Evolutionary conservation across 441 rosid species (phyloP).

Genomic region (Euphorbia neoarborescens): DNA sequence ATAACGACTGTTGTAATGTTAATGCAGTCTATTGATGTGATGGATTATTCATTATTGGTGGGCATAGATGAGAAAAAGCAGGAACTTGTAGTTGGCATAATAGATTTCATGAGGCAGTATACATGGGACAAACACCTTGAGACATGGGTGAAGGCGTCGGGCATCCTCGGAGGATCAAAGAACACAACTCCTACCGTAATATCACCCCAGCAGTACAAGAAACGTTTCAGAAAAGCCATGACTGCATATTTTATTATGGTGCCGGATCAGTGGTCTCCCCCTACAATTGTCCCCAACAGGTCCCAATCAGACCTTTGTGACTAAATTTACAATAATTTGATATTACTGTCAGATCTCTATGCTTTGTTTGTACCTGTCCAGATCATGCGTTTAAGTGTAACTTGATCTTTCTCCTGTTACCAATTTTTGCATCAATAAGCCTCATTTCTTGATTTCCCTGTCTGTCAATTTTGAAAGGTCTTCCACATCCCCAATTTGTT

Average conservation of each 20-base stretch:
- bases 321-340: slow-evolving; percentile 25
- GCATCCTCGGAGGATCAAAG: slow-evolving; percentile 80
- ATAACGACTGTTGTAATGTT: slow-evolving; percentile 14
- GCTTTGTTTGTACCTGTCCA: slow-evolving; percentile 22
- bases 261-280: slow-evolving; percentile 91
- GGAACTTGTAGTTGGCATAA: slow-evolving; percentile 81
- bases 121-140: slow-evolving; percentile 98
- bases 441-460: not conserved
- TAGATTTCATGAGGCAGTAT: slow-evolving; percentile 89
- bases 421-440: not conserved
- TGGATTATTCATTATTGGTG: slow-evolving; percentile 89
- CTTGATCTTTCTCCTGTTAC: not conserved
- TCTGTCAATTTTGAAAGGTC: not conserved
- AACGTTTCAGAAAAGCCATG: slow-evolving; percentile 93
- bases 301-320: slow-evolving; percentile 55
- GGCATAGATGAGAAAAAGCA: slow-evolving; percentile 84
- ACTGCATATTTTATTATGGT: slow-evolving; percentile 86
- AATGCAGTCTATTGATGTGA: slow-evolving; percentile 67
- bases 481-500: not conserved
- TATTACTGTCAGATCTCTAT: slow-evolving; percentile 5
- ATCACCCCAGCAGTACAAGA: slow-evolving; percentile 89
- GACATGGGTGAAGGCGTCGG: slow-evolving; percentile 87
- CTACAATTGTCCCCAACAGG: slow-evolving; percentile 32
- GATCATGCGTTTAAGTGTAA: slow-evolving; percentile 17
- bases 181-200: slow-evolving; percentile 78